These are phyloP conservation scores for Lyophyllum semitale DNA, from an alignment of 768 basidiomycete species.

Conservation along the genomic window DNA sequence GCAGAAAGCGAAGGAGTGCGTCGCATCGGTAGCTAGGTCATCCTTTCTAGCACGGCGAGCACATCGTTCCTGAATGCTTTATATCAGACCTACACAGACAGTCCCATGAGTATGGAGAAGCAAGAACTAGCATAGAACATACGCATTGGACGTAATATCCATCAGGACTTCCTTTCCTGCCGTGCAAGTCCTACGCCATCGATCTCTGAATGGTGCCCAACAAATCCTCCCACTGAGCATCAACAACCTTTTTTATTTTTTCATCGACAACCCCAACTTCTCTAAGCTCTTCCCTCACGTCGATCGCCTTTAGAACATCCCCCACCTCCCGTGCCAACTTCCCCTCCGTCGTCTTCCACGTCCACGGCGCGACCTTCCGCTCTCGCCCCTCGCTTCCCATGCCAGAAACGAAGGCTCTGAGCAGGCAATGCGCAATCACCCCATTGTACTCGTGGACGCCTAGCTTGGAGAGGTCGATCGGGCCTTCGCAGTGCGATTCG, in stretches of 20 bases:
- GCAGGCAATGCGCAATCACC: background rate
- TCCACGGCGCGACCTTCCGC: slow-evolving; percentile 8
- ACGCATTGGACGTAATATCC: no score
- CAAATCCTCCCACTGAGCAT: slow-evolving; percentile 11
- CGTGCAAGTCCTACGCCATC: slow-evolving; percentile 5
- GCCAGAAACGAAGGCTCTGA: slow-evolving; percentile 3
- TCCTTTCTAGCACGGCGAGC: no score
- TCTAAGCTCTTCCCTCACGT: background rate
- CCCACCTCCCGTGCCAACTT: slow-evolving; percentile 5
- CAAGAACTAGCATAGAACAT: no score
- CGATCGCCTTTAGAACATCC: background rate
- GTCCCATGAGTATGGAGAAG: no score
- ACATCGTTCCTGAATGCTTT: no score
- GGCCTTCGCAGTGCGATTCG: slow-evolving; percentile 13
- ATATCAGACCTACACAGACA: no score
- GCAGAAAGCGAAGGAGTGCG: no score
- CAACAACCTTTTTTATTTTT: slow-evolving; percentile 2
- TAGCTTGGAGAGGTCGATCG: slow-evolving; percentile 5
- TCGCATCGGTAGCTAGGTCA: no score
- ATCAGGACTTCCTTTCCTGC: no score
- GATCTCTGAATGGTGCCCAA: slow-evolving; percentile 10
- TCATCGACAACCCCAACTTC: slow-evolving; percentile 2
- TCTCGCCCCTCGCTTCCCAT: background rate
- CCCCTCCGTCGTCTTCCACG: slow-evolving; percentile 7
- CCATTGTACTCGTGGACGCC: background rate